Evolutionary conservation across 768 basidiomycete species (phyloP), one percentile per base, ranked within the genome.

Genomic region (Suillus cothurnatus): DNA sequence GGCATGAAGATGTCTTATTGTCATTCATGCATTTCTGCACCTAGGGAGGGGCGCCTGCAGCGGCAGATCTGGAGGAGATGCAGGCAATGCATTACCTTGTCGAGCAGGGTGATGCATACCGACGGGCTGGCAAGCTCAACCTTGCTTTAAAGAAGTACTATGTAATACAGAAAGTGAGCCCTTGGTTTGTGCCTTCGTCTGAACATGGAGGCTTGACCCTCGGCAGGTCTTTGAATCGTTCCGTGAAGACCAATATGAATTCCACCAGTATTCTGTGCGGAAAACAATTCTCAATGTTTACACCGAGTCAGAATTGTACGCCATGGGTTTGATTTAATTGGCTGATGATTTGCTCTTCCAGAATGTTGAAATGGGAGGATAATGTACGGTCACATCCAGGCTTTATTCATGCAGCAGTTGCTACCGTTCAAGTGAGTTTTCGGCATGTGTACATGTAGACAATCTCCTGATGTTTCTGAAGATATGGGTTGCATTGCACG

Each of bases 181-280:
- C 57, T 62, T 53, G 28, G 28, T 66, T 19, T 19, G 28, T 64
- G 61, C 34, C 36, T 38, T 66, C 52, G 49, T 39, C 36, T 34
- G 34, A 43, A 39, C 55, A 15, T 63, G 34, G 58, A 41, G 26
- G 55, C 56, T 71, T 41, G 26, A 71, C 50, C 14, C 53, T 38
- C 58, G 34, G 47, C 66, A 93, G 93, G 79, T 89, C 19, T 98
- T 97, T 75, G 85, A 90, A 61, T 91, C 92, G 61, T 86, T 92
- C 68, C 94, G 97, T 68, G 95, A 98, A 69, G 96, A 97, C 72
- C 95, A 99, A 77, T 98, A 91, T 70, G 97, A 99, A 76, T 99
- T 99, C 83, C 97, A 99, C 75, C 88, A 91, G 8, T 99, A 98
- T 76, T 93, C 93, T 69, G 69, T 98, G 69, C 89, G 97, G 61